A percentile compares a stretch with the other conserved stretches of the same genome.
phyloP scores from a whole-genome alignment of 352 stramenopile species.

The Pythium vanterpoolii region DNA sequence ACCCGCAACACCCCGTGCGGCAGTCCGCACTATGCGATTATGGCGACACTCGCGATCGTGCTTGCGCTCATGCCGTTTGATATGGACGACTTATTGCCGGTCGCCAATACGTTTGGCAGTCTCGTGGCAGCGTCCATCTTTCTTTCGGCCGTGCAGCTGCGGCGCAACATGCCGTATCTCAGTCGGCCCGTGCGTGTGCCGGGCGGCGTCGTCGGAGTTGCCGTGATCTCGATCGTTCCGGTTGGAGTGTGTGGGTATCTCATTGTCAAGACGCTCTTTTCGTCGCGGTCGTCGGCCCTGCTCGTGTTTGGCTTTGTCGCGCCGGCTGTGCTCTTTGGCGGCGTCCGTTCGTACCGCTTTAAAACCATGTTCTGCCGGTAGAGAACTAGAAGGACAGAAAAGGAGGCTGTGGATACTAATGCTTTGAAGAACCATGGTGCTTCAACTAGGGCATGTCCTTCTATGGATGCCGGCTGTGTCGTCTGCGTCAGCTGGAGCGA shows the following conservation, averaged over 20 bases:
- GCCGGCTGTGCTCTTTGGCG: conserved; percentile 5
- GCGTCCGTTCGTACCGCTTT: neutral
- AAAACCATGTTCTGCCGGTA: conserved; percentile 14
- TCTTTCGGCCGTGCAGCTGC: conserved; percentile 74
- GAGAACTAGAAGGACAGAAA: neutral
- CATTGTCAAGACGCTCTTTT: conserved; percentile 11
- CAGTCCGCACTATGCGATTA: conserved; percentile 28
- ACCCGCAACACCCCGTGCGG: conserved; percentile 26
- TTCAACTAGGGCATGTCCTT: no score
- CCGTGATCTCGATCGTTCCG: conserved; percentile 9
- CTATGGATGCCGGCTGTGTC: neutral
- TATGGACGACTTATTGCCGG: conserved; percentile 57
- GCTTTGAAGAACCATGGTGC: no score
- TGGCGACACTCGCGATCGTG: conserved; percentile 3
- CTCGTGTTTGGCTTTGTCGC: conserved; percentile 13
- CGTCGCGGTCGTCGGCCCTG: conserved; percentile 3
- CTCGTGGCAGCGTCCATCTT: conserved; percentile 76
- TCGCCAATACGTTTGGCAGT: conserved; percentile 84
- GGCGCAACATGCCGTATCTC: conserved; percentile 40
- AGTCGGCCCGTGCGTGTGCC: conserved; percentile 29
- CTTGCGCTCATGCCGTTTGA: conserved; percentile 24
- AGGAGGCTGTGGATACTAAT: no score
- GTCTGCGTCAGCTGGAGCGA: no score
- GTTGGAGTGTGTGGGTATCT: conserved; percentile 17
- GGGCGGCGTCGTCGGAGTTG: conserved; percentile 15